These are phyloP conservation scores for Luvunga scandens DNA, from an alignment of 345 rosid genomes.

Conservation along the genomic window DNA sequence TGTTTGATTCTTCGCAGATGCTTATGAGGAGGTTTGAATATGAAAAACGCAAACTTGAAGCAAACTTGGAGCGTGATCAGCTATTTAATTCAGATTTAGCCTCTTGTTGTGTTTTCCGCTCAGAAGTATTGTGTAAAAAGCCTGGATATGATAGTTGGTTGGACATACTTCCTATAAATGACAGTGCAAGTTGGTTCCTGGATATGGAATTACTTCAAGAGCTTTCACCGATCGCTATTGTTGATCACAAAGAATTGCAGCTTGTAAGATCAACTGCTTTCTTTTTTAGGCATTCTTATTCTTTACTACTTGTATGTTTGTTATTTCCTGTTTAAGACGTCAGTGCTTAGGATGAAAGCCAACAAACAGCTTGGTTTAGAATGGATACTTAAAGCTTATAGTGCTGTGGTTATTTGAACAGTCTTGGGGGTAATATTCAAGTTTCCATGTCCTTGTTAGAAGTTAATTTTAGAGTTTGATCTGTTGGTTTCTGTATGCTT, in stretches of 20 bases:
- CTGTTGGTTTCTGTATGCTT: background rate
- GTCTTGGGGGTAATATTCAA: background rate
- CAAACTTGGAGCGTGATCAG: slow-evolving; percentile 25
- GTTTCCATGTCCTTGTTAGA: background rate
- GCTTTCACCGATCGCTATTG: slow-evolving; percentile 38
- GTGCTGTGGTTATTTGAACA: background rate
- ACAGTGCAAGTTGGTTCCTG: slow-evolving; percentile 58
- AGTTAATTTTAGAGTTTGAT: background rate
- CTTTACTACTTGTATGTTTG: no score
- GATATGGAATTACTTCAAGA: slow-evolving; percentile 67
- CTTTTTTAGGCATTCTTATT: background rate
- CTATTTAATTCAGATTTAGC: slow-evolving; percentile 27
- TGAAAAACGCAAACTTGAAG: slow-evolving; percentile 54
- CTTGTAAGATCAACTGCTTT: slow-evolving; percentile 40
- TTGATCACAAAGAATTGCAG: slow-evolving; percentile 30
- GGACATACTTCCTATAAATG: slow-evolving; percentile 50
- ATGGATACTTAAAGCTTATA: background rate
- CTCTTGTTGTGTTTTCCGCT: slow-evolving; percentile 50
- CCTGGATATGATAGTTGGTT: slow-evolving; percentile 55
- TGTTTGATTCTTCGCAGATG: slow-evolving; percentile 44
- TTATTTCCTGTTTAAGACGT: background rate
- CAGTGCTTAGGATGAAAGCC: background rate
- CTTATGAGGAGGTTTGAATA: slow-evolving; percentile 55
- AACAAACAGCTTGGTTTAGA: background rate
- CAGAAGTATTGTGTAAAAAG: slow-evolving; percentile 49